Base-by-base conservation (phyloP, 805 yeast genomes). In the Lachancea meyersii region DNA sequence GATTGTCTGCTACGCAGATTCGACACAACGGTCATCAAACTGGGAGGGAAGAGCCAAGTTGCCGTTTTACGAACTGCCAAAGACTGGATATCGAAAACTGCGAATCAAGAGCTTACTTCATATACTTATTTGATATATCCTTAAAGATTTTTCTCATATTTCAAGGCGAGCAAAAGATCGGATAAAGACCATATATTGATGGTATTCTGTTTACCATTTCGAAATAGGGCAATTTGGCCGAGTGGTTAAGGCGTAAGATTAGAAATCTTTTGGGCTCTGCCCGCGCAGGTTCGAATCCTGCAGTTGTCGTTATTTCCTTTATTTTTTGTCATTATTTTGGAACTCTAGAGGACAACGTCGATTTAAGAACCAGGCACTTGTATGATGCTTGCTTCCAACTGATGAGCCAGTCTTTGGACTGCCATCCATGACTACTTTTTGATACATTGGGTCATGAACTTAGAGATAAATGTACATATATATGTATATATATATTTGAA, bases 261-360 rank as follows among this genome's bases (percentile, higher is more conserved):
- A 69, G 75, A 69, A 69, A 71, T 71, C 76, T 71, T 70, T 71
- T 71, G 76, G 76, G 75, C 70, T 65, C 69, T 71, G 68, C 75
- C 75, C 75, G 76, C 76, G 72, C 75, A 71, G 76, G 75, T 76
- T 77, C 82, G 79, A 77, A 63, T 76, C 82, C 81, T 77, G 82
- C 79, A 73, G 81, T 72, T 76, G 80, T 76, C 81, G 80, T 50
- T 60, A 63, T 64, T 37, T 35, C 30, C 22, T 18, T 7, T 16
- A 11, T 32, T 31, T 26, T 22, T 17, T 10, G 14, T 9, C 16
- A 5, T 14, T 35, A n/a, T 5, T 18, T 21, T 11, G 14, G 14
- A n/a, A 19, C 10, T 21, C 8, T 18, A 19, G 19, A 19, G 18
- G 19, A 22, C 31, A 14, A 35, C 28, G 18, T 14, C 22, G 20